Evolutionary conservation across 2,329 filamentous ascomycete genomes (phyloP).

Genomic region (Drechslerella dactyloides): DNA sequence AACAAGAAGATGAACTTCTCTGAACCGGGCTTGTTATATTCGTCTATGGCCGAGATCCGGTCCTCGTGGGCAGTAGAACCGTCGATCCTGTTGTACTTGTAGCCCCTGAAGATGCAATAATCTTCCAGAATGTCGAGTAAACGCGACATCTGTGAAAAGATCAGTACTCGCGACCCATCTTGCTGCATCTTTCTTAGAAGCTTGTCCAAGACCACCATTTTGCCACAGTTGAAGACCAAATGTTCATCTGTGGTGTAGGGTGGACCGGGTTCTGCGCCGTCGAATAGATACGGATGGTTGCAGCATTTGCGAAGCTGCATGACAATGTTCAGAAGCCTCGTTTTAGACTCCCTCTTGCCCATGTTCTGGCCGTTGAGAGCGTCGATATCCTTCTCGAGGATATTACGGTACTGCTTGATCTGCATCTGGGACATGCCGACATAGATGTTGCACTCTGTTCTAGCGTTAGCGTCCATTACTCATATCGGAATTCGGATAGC

Average conservation of each 20-base stretch:
- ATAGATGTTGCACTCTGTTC: constrained; percentile 83
- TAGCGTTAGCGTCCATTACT: constrained; percentile 25
- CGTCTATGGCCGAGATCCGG: constrained; percentile 94
- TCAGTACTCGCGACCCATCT: constrained; percentile 92
- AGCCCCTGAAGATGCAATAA: constrained; percentile 94
- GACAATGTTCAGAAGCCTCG: constrained; percentile 93
- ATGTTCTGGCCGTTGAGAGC: constrained; percentile 89
- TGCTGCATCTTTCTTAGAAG: constrained; percentile 80
- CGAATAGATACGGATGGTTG: constrained; percentile 97
- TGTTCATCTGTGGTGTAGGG: constrained; percentile 99
- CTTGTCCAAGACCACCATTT: constrained; percentile 97
- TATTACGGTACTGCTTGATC: constrained; percentile 98
- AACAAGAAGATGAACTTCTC: constrained; percentile 97
- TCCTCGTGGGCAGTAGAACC: constrained; percentile 96
- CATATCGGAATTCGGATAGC: too few species aligned
- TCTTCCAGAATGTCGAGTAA: constrained; percentile 95
- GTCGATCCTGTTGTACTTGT: constrained; percentile 96
- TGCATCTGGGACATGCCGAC: constrained; percentile 99
- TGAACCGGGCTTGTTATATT: constrained; percentile 94
- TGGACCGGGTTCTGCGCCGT: constrained; percentile 93
- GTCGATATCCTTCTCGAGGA: constrained; percentile 97
- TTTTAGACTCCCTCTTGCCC: constrained; percentile 97
- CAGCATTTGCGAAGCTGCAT: constrained; percentile 99
- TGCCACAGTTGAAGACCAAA: constrained; percentile 87
- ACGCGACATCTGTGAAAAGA: constrained; percentile 99